Percentiles rank a stretch among this genome's conserved stretches.
These are phyloP conservation scores for Crithidia fasciculata DNA, from an alignment of 208 protist genomes.

Conservation along the genomic window DNA sequence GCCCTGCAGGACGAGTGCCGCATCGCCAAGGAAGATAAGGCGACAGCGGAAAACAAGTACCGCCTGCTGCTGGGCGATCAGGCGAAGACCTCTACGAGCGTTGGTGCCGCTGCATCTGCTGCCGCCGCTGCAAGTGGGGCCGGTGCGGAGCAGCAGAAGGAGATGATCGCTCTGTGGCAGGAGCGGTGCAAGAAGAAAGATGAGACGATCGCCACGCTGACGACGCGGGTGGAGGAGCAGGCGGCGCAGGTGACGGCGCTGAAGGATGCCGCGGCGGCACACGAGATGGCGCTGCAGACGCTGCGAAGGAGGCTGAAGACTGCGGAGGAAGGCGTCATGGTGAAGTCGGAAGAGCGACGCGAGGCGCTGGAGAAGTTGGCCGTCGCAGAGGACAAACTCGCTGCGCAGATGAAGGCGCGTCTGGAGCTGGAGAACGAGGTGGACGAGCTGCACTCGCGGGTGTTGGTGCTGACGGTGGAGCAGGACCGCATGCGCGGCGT, in stretches of 20 bases:
- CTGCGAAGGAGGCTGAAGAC: slow-evolving; percentile 59
- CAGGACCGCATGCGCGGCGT: slow-evolving; percentile 35
- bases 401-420: slow-evolving; percentile 43
- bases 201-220: slow-evolving; percentile 52
- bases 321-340: slow-evolving; percentile 56
- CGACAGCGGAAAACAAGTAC: slow-evolving; percentile 56
- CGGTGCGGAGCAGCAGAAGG: background rate
- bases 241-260: slow-evolving; percentile 47
- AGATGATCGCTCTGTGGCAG: slow-evolving; percentile 36
- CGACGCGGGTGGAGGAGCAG: slow-evolving; percentile 54
- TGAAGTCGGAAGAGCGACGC: slow-evolving; percentile 52
- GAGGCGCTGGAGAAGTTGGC: slow-evolving; percentile 57
- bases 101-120: background rate
- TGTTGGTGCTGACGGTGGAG: slow-evolving; percentile 40
- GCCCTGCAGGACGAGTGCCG: slow-evolving; percentile 51
- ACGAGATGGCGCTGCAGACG: slow-evolving; percentile 53
- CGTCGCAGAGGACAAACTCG: slow-evolving; percentile 63
- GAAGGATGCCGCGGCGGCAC: slow-evolving; percentile 55
- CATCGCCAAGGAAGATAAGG: slow-evolving; percentile 38
- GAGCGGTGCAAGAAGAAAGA: slow-evolving; percentile 61
- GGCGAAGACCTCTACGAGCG: slow-evolving; percentile 8
- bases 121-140: background rate
- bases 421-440: slow-evolving; percentile 61
- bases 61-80: slow-evolving; percentile 49
- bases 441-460: slow-evolving; percentile 55